phyloP scores from a whole-genome alignment of 192 early-diverging fungal genomes.

The Podila horticola region DNA sequence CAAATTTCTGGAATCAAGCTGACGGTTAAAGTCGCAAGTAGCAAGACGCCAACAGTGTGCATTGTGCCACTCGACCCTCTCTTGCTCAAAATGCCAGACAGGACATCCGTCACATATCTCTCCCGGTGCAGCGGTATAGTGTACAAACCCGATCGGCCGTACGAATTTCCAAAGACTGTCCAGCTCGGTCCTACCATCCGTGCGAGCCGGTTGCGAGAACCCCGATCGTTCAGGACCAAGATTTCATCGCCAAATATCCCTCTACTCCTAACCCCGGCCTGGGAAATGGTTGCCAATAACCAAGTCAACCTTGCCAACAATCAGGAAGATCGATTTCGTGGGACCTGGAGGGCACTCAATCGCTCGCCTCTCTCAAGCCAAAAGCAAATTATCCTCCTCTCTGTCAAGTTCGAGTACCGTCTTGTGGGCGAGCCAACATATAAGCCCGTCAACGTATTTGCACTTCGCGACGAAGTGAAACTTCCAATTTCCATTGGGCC shows the following conservation, averaged over 20 bases:
- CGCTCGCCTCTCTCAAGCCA: conserved; percentile 37
- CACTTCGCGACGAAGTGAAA: conserved; percentile 15
- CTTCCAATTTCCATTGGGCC: conserved; percentile 49
- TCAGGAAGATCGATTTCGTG: conserved; percentile 39
- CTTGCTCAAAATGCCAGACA: conserved; percentile 13
- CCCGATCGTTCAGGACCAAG: conserved; percentile 46
- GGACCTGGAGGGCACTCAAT: conserved; percentile 55
- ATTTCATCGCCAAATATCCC: conserved; percentile 20
- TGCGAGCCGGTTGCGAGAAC: conserved; percentile 18
- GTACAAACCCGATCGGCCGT: conserved; percentile 49
- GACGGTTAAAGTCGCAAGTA: conserved; percentile 41
- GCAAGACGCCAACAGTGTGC: conserved; percentile 34
- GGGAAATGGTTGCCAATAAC: conserved; percentile 49
- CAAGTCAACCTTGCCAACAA: conserved; percentile 40
- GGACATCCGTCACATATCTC: conserved; percentile 17
- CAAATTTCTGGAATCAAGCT: conserved; percentile 49
- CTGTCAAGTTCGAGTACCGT: conserved; percentile 49
- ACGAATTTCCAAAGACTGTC: conserved; percentile 51
- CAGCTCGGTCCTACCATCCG: conserved; percentile 36
- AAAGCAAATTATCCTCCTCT: conserved; percentile 30
- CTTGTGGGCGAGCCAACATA: conserved; percentile 56
- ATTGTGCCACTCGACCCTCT: conserved; percentile 23
- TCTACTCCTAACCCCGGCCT: conserved; percentile 15
- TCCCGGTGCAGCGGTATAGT: conserved; percentile 38
- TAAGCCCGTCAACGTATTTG: conserved; percentile 21